phyloP scores from a whole-genome alignment of 2,329 filamentous ascomycete species.

The Xylaria sp. region DNA sequence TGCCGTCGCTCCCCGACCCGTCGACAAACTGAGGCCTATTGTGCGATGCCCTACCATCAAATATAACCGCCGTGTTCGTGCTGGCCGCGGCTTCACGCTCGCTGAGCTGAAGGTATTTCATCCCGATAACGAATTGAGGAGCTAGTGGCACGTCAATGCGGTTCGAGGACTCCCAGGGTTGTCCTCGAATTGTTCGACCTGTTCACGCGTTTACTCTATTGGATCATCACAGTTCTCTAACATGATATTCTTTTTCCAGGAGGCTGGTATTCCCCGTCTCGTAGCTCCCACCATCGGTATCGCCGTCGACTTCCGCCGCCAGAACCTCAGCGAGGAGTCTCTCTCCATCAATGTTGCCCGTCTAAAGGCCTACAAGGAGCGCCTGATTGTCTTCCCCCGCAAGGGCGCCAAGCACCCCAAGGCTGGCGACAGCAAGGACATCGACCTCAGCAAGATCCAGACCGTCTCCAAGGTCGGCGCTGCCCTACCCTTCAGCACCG shows the following conservation, averaged over 20 bases:
- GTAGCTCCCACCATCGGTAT: slow-evolving; percentile 97
- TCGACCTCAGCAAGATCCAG: slow-evolving; percentile 74
- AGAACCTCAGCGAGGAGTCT: slow-evolving; percentile 96
- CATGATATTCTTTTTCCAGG: slow-evolving; percentile 65
- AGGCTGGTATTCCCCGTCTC: slow-evolving; percentile 94
- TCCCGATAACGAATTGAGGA: neutral
- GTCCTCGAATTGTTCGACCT: slow-evolving; percentile 5
- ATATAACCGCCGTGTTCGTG: slow-evolving; percentile 98
- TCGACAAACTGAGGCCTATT: slow-evolving; percentile 95
- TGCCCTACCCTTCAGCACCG: slow-evolving; percentile 78
- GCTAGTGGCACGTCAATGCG: neutral
- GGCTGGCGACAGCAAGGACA: slow-evolving; percentile 88
- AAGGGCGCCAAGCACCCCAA: slow-evolving; percentile 87
- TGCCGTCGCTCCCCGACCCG: slow-evolving; percentile 92
- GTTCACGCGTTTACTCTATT: slow-evolving; percentile 6
- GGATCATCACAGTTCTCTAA: slow-evolving; percentile 50
- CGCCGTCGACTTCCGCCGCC: slow-evolving; percentile 93
- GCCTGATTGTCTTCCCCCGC: slow-evolving; percentile 97
- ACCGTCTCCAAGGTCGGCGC: slow-evolving; percentile 66
- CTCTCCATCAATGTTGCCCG: slow-evolving; percentile 95
- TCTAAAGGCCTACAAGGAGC: slow-evolving; percentile 96
- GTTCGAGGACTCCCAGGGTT: neutral
- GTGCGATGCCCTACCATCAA: slow-evolving; percentile 98
- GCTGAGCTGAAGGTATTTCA: slow-evolving; percentile 91
- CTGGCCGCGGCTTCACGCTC: slow-evolving; percentile 97